Percentiles rank a stretch among this genome's conserved stretches.
phyloP scores from a whole-genome alignment of 352 stramenopile genomes.

The Globisporangium recalcitrans region DNA sequence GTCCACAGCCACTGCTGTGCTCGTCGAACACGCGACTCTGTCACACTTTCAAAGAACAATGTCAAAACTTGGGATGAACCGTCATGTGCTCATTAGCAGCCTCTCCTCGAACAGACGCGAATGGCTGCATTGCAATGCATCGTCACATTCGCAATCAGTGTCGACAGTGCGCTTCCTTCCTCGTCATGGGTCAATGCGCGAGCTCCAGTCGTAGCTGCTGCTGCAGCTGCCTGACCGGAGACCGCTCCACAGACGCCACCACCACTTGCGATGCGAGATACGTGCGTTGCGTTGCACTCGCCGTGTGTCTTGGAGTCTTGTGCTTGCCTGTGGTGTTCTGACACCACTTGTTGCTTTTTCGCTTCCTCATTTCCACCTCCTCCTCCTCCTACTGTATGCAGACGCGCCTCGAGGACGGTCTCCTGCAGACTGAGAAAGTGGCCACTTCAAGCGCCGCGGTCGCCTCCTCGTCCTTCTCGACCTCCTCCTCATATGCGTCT shows the following conservation, averaged over 20 bases:
- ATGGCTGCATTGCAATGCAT: background rate
- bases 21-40: no score
- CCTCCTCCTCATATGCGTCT: no score
- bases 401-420: background rate
- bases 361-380: no score
- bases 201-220: background rate
- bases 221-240: background rate
- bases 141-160: no score
- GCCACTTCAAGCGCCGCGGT: background rate
- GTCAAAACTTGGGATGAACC: background rate
- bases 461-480: background rate
- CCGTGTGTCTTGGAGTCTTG: background rate
- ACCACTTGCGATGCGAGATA: slow-evolving; percentile 1
- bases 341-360: background rate
- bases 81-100: background rate
- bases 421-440: background rate
- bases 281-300: background rate
- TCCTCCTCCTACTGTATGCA: background rate
- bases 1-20: no score
- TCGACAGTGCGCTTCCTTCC: no score
- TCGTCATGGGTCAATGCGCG: slow-evolving; percentile 1
- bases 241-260: background rate
- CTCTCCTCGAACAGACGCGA: background rate
- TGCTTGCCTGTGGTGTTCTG: background rate
- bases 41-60: no score